Percentiles rank a stretch among this genome's conserved stretches.
These are phyloP conservation scores for Choanephora cucurbitarum DNA, from an alignment of 371 early-diverging fungal species.

Conservation along the genomic window DNA sequence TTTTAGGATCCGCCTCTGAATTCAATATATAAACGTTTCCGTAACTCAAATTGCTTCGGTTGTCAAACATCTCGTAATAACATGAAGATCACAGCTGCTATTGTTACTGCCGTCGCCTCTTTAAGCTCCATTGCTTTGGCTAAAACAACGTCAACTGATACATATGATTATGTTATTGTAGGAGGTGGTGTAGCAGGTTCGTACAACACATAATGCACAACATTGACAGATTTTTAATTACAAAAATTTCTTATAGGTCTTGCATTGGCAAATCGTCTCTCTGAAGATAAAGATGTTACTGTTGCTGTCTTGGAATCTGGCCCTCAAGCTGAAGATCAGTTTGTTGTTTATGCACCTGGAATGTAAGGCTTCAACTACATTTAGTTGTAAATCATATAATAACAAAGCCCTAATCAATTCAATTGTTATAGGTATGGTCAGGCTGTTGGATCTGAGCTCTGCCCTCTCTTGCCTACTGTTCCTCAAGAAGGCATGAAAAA, in stretches of 20 bases:
- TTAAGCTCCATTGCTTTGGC: constrained; percentile 6
- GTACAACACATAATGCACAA: neutral
- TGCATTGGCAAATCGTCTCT: constrained; percentile 17
- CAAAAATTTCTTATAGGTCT: constrained; percentile 7
- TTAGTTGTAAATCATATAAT: neutral
- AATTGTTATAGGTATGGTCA: constrained; percentile 21
- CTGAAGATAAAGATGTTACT: constrained; percentile 17
- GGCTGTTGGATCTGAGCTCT: constrained; percentile 20
- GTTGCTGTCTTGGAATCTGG: constrained; percentile 20
- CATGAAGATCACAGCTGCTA: constrained; percentile 17
- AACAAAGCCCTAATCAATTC: neutral
- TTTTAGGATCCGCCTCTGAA: too few species aligned
- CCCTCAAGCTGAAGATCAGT: constrained; percentile 16
- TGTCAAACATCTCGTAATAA: neutral
- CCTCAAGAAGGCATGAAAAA: constrained; percentile 17
- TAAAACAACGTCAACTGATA: neutral
- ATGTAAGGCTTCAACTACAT: constrained; percentile 11
- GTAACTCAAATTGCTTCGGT: too few species aligned
- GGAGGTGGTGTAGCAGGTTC: constrained; percentile 20
- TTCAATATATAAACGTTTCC: too few species aligned
- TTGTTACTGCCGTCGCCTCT: constrained; percentile 10
- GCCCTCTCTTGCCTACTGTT: constrained; percentile 15
- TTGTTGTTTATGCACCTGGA: constrained; percentile 19
- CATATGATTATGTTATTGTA: constrained; percentile 21
- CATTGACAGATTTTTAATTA: neutral